Evolutionary conservation across 768 basidiomycete species (phyloP), one percentile per base, ranked within the genome.

Genomic region (Artomyces pyxidatus): DNA sequence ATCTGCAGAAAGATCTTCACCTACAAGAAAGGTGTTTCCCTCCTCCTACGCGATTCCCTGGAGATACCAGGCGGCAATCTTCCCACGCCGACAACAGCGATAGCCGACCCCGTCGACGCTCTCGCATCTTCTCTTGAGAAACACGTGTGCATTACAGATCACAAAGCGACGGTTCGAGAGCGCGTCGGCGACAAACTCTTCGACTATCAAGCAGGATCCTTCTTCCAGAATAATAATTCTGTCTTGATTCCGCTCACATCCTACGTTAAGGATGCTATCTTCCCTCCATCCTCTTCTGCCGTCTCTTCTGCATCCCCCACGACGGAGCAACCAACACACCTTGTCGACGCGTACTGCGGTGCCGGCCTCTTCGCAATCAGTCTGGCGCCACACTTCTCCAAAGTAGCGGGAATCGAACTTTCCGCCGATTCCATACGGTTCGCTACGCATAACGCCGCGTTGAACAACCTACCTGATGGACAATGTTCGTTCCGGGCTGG

Each of bases 221-320:
- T 98, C 74, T 98, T 98, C 77, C 95, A 99, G 62, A 97, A 97
- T 72, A 99, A 99, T 76, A 94, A 95, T 62, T 81, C 88, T 6
- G 87, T 95, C 32, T 78, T 98, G 25, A 73, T 81, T 6, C 82
- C 89, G 0, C 75, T 99, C 44, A 87, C 88, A n/a, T 62, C 77
- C 51, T 90, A 94, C 67, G 91, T 95, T 47, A 75, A 76, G 38
- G 76, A 84, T 25, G 80, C 85, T 46, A 81, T 93, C 58, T 80
- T 83, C 58, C 67, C 61, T 16, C 45, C 60, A 49, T 53, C 52
- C 45, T 14, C 52, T 38, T 44, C 56, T 50, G 38, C 59, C 29
- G n/a, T n/a, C n/a, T n/a, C n/a, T n/a, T 45, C 42, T 22, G 45
- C 46, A 35, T 47, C 50, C 45, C 44, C 45, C 39, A 19, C 35